Base-by-base conservation (phyloP, 371 early-diverging fungal species). In the Actinomortierella ambigua region DNA sequence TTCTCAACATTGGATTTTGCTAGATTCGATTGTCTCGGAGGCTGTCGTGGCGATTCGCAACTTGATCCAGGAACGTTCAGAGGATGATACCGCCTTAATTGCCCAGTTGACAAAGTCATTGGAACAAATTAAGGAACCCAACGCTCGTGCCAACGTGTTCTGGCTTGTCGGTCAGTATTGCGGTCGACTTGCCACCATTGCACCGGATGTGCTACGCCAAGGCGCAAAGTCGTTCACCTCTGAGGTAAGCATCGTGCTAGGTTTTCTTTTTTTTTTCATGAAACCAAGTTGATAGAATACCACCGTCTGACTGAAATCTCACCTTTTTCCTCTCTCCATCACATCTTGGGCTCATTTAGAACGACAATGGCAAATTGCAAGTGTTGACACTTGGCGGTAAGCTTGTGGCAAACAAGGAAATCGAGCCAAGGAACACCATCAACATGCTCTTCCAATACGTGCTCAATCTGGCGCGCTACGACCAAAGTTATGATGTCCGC, bases 81-180 rank as follows among this genome's bases (percentile, higher is more conserved):
- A 79, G 18, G 81, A 86, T 39, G 80, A 79, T 53, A 78, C 78
- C 9, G 77, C 65, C 28, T 81, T 88, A 40, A 87, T 93, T 26
- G 82, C 83, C 39, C 82, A 84, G 6, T 83, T 93, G 23, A 82
- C 89, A 24, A 87, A 87, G 53, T 55, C 86, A 22, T 68, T 90
- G 41, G 90, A 90, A 61, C 80, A 81, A 11, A 87, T 92, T 53
- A 79, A 86, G 13, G 85, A 88, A 2, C 61, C 75, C 1, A 43
- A 63, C 28, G 86, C 90, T 14, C 79, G 92, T 23, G 91, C 95
- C 20, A 89, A 88, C 41, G 88, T 96, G 41, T 79, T 93, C 46
- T 94, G 94, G 94, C 77, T 96, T 26, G 86, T 94, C 11, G 93
- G 95, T 15, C 92, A 93, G 63, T 88, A 93, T 69, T 71, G 73